These are phyloP conservation scores for Vigna mungo DNA, from an alignment of 306 rosid genomes.

Conservation along the genomic window DNA sequence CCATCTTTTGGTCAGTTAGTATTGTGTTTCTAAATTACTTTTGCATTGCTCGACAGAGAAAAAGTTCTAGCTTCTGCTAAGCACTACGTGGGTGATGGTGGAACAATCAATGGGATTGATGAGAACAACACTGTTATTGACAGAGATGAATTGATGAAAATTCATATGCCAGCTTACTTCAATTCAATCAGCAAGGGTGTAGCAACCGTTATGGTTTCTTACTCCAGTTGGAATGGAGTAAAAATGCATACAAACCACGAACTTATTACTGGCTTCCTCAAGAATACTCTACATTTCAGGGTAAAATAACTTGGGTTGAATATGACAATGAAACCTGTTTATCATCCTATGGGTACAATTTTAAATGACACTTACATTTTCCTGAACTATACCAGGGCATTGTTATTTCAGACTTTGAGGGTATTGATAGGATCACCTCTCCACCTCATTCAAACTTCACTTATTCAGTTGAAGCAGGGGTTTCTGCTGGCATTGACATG, in stretches of 20 bases:
- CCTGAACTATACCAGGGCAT: constrained; percentile 51
- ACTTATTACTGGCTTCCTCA: constrained; percentile 53
- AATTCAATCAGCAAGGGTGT: constrained; percentile 53
- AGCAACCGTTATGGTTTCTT: constrained; percentile 59
- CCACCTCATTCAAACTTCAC: constrained; percentile 57
- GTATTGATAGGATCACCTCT: constrained; percentile 56
- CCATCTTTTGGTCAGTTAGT: constrained; percentile 26
- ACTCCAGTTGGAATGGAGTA: constrained; percentile 60
- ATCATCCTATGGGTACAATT: neutral
- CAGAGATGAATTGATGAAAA: constrained; percentile 45
- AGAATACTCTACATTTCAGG: constrained; percentile 50
- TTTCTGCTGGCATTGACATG: constrained; percentile 64
- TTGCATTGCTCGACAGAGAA: constrained; percentile 39
- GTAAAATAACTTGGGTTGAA: constrained; percentile 34
- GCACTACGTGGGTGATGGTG: constrained; percentile 59
- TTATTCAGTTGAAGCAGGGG: constrained; percentile 54
- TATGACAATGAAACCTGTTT: neutral
- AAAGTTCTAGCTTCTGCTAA: constrained; percentile 54
- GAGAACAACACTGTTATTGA: constrained; percentile 49
- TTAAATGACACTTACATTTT: neutral
- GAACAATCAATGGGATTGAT: constrained; percentile 52
- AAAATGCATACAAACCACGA: constrained; percentile 58
- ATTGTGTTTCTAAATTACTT: constrained; percentile 30
- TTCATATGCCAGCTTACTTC: constrained; percentile 53
- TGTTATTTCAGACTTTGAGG: constrained; percentile 62